These are phyloP conservation scores for Diaporthe helianthi DNA, from an alignment of 2,329 filamentous ascomycete genomes.

Conservation along the genomic window DNA sequence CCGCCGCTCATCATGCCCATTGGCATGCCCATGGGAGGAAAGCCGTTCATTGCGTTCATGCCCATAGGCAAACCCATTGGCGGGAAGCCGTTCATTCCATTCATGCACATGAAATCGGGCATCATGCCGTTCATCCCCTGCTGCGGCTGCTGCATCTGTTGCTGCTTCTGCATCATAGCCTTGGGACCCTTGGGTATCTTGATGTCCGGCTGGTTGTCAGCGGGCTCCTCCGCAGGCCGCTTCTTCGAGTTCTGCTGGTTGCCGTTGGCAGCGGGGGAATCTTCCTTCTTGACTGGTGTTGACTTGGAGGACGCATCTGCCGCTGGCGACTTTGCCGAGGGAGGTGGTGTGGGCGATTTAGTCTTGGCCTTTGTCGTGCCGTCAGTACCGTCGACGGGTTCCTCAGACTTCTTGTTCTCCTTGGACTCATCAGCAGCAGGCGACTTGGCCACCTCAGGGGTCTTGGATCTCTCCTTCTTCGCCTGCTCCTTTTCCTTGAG, in stretches of 20 bases:
- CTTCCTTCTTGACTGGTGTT: constrained; percentile 41
- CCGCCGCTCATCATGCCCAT: constrained; percentile 12
- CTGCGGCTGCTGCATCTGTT: constrained; percentile 54
- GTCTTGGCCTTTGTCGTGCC: constrained; percentile 44
- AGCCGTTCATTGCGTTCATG: constrained; percentile 36
- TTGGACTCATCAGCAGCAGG: constrained; percentile 39
- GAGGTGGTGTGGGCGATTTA: constrained; percentile 43
- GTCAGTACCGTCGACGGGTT: constrained; percentile 48
- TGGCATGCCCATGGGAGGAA: constrained; percentile 1
- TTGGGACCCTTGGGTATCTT: constrained; percentile 72
- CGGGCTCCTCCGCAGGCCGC: constrained; percentile 77
- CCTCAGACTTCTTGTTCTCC: constrained; percentile 44
- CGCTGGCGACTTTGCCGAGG: constrained; percentile 43
- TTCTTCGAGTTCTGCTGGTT: constrained; percentile 68
- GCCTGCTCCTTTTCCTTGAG: constrained; percentile 63
- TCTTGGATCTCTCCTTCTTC: constrained; percentile 57
- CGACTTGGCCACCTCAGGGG: constrained; percentile 48
- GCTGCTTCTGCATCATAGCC: constrained; percentile 62
- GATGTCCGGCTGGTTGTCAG: constrained; percentile 69
- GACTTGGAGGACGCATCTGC: constrained; percentile 41
- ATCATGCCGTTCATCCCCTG: constrained; percentile 45
- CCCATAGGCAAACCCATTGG: constrained; percentile 43
- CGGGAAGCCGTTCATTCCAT: constrained; percentile 49
- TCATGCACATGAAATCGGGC: constrained; percentile 41
- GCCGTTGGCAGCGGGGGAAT: constrained; percentile 39